Percentiles rank a stretch among this genome's conserved stretches.
Conservation (phyloP, 345 rosid genomes). For the Schrenkiella parvula region DNA sequence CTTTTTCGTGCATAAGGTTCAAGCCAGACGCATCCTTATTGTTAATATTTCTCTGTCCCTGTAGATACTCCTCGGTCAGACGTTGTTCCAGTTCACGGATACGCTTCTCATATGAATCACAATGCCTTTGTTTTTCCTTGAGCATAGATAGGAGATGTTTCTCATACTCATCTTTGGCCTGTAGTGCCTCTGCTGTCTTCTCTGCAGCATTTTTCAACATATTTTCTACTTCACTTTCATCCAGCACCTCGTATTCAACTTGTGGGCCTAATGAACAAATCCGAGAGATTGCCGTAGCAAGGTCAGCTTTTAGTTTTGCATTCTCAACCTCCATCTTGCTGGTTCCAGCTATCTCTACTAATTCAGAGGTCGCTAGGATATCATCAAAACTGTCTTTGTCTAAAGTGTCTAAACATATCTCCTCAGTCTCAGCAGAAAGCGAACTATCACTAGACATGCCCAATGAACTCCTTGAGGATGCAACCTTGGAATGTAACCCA, state of each 20-base stretch:
- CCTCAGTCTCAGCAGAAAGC: constrained; percentile 55
- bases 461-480: constrained; percentile 53
- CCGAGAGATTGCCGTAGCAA: constrained; percentile 82
- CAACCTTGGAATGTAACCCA: constrained; percentile 51
- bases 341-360: constrained; percentile 88
- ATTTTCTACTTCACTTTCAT: constrained; percentile 55
- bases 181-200: constrained; percentile 86
- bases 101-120: constrained; percentile 84
- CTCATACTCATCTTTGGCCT: constrained; percentile 67
- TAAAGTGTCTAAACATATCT: constrained; percentile 37
- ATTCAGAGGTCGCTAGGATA: constrained; percentile 59
- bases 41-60: constrained; percentile 52
- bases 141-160: constrained; percentile 76
- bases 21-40: constrained; percentile 47
- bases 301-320: constrained; percentile 94
- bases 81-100: constrained; percentile 91
- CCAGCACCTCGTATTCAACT: constrained; percentile 58
- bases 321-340: constrained; percentile 96
- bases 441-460: constrained; percentile 62
- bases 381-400: constrained; percentile 49
- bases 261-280: constrained; percentile 69
- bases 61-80: constrained; percentile 61
- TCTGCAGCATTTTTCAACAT: constrained; percentile 66
- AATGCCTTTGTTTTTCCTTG: constrained; percentile 68
- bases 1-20: constrained; percentile 34